A percentile compares a stretch with the other conserved stretches of the same genome.
Conservation (phyloP, 768 basidiomycete genomes). For the Agaricus blazei region DNA sequence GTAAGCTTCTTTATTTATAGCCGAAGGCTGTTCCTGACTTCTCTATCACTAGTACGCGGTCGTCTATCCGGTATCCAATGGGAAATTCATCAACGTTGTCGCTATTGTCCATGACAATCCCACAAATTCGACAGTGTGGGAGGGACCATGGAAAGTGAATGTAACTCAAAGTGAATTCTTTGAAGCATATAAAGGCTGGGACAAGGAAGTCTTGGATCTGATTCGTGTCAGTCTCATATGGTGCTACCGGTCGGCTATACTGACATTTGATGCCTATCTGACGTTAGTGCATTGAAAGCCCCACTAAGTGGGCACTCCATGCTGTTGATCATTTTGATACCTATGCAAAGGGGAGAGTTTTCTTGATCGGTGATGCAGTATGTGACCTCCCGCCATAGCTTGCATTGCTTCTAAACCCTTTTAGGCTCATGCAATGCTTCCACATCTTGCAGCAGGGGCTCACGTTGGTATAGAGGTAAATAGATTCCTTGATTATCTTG, state of each 20-base stretch:
- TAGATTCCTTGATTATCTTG: not conserved
- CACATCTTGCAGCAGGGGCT: conserved; percentile 45
- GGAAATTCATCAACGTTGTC: conserved; percentile 42
- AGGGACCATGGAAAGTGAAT: conserved; percentile 15
- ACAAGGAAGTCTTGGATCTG: conserved; percentile 14
- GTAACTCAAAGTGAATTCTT: conserved; percentile 11
- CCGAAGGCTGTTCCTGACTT: not conserved
- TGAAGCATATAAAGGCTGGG: conserved; percentile 12
- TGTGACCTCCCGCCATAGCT: not conserved
- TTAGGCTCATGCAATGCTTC: conserved; percentile 43
- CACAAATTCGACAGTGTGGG: conserved; percentile 10
- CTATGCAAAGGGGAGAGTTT: conserved; percentile 16
- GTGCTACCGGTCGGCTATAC: not conserved
- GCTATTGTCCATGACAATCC: conserved; percentile 24
- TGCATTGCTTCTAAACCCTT: not conserved
- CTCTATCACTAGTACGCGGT: conserved; percentile 33
- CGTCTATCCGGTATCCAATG: conserved; percentile 42
- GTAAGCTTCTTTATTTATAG: conserved; percentile 6
- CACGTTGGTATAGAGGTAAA: conserved; percentile 43
- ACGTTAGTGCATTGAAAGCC: conserved; percentile 15
- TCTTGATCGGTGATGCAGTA: conserved; percentile 20
- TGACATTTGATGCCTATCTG: not conserved
- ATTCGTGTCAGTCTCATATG: conserved; percentile 11
- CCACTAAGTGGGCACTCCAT: conserved; percentile 20
- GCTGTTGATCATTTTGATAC: conserved; percentile 13